Evolutionary conservation across 805 yeast genomes (phyloP).

Genomic region (Naumovozyma baii): DNA sequence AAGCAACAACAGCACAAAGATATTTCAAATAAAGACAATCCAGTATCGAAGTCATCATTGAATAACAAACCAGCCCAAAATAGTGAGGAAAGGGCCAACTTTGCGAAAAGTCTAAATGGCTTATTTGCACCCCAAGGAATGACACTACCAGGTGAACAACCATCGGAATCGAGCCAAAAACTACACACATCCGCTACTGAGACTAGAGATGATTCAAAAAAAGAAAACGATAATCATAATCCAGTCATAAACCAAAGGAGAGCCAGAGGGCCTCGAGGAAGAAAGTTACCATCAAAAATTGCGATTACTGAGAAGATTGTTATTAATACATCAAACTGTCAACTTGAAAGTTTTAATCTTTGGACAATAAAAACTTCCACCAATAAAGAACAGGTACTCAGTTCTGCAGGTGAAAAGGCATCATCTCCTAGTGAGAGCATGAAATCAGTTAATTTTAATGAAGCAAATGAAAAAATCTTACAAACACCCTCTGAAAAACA

Average conservation of each 20-base stretch:
- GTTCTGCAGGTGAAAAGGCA: too few relatives aligned
- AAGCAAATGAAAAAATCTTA: too few relatives aligned
- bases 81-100: slow-evolving; percentile 27
- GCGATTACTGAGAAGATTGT: slow-evolving; percentile 32
- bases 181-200: slow-evolving; percentile 4
- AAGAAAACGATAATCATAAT: neutral
- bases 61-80: neutral
- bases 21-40: slow-evolving; percentile 33
- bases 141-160: slow-evolving; percentile 28
- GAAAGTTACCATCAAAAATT: slow-evolving; percentile 49
- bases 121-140: slow-evolving; percentile 50
- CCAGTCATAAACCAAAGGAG: slow-evolving; percentile 30
- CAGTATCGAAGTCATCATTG: neutral
- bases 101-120: slow-evolving; percentile 53
- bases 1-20: slow-evolving; percentile 40
- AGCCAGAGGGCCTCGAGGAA: slow-evolving; percentile 66
- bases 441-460: too few relatives aligned
- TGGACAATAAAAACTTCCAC: slow-evolving; percentile 14
- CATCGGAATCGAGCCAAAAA: slow-evolving; percentile 16
- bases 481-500: too few relatives aligned
- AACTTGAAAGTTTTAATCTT: slow-evolving; percentile 14
- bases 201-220: neutral
- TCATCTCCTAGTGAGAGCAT: too few relatives aligned
- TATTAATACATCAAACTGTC: slow-evolving; percentile 6
- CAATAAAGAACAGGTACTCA: too few relatives aligned